Evolutionary conservation across 1,284 basidiomycete genomes (phyloP).

Genomic region (Mycena sp.): DNA sequence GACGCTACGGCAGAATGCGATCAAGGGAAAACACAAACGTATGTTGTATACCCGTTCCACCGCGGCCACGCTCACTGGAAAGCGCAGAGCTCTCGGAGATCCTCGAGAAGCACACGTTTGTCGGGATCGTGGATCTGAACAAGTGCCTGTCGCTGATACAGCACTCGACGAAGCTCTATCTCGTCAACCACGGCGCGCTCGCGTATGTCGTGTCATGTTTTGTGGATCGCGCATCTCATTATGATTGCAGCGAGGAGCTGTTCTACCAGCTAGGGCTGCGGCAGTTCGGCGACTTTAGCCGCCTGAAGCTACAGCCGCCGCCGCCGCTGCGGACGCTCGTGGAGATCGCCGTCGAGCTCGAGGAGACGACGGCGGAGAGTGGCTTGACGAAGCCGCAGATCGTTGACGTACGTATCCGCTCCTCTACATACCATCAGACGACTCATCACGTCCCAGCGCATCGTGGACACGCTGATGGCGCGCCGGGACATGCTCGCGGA

Average conservation of each 20-base stretch:
- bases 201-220: constrained; percentile 62
- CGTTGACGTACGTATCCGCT: constrained; percentile 66
- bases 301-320: constrained; percentile 85
- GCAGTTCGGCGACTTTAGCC: constrained; percentile 89
- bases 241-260: constrained; percentile 81
- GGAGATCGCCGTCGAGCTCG: constrained; percentile 81
- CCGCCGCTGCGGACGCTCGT: constrained; percentile 80
- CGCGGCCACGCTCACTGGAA: neutral
- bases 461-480: constrained; percentile 62
- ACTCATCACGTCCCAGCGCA: constrained; percentile 55
- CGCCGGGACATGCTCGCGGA: constrained; percentile 90
- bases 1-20: constrained; percentile 69
- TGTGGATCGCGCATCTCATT: neutral
- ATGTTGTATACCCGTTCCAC: constrained; percentile 39
- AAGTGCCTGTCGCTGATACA: constrained; percentile 87
- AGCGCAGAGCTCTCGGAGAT: constrained; percentile 82
- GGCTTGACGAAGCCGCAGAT: constrained; percentile 67
- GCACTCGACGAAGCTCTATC: constrained; percentile 88
- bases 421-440: neutral
- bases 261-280: constrained; percentile 95
- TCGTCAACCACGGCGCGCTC: constrained; percentile 86
- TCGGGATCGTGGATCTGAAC: constrained; percentile 88
- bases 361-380: constrained; percentile 63
- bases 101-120: constrained; percentile 89
- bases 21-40: constrained; percentile 77